Evolutionary conservation across 225 moss, liverwort and hornwort species (phyloP).

Genomic region (Lunularia cruciata): DNA sequence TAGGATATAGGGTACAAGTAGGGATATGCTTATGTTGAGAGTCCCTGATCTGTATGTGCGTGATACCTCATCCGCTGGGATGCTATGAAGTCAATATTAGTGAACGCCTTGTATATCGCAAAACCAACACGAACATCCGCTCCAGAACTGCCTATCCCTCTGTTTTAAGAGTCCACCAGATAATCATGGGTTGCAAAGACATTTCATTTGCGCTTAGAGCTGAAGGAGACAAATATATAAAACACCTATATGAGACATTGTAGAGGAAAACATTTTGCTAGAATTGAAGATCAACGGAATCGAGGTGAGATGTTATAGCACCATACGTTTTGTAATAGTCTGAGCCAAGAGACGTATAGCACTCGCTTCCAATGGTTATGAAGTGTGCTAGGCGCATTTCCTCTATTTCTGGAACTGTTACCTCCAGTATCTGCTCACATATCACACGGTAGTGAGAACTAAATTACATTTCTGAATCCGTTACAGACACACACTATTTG

Average conservation of each 20-base stretch:
- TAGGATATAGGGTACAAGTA: no score
- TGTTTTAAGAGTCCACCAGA: slow-evolving; percentile 16
- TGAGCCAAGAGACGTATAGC: slow-evolving; percentile 56
- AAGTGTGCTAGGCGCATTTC: slow-evolving; percentile 95
- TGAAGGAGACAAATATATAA: no score
- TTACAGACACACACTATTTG: no score
- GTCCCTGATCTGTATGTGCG: no score
- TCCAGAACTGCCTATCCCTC: slow-evolving; percentile 65
- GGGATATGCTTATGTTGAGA: no score
- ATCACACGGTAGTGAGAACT: background rate
- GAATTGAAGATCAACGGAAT: background rate
- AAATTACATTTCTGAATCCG: background rate
- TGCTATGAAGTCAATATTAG: slow-evolving; percentile 62
- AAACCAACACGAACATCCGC: slow-evolving; percentile 87
- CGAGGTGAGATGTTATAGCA: background rate
- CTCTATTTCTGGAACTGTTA: slow-evolving; percentile 87
- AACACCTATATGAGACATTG: no score
- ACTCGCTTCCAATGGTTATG: slow-evolving; percentile 85
- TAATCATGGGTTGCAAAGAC: background rate
- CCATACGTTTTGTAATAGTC: slow-evolving; percentile 64
- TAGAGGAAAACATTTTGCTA: no score
- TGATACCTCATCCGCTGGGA: slow-evolving; percentile 83
- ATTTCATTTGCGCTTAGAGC: no score
- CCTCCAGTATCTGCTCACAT: slow-evolving; percentile 65
- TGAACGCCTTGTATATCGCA: slow-evolving; percentile 62